Evolutionary conservation across 2,329 filamentous ascomycete genomes (phyloP).

Genomic region (Colletotrichum musicola): DNA sequence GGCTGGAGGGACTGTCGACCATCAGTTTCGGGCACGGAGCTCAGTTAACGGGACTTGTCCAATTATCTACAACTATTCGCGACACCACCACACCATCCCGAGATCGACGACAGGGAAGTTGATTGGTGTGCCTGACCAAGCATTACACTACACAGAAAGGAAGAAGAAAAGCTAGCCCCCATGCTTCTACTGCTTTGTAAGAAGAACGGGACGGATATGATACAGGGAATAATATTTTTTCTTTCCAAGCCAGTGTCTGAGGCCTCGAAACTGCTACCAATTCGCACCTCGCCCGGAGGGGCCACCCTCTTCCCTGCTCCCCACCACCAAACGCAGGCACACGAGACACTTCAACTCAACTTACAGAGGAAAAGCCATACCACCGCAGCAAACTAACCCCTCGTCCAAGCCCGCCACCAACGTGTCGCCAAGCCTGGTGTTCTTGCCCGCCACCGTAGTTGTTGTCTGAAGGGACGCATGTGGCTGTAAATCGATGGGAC

Average conservation of each 20-base stretch:
- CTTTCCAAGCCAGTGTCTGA: slow-evolving; percentile 18
- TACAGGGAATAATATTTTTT: slow-evolving; percentile 29
- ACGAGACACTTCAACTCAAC: slow-evolving; percentile 23
- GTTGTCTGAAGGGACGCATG: neutral
- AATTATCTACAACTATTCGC: slow-evolving; percentile 12
- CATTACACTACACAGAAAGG: too few species aligned
- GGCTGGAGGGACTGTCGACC: neutral
- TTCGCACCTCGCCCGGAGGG: slow-evolving; percentile 1
- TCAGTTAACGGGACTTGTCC: neutral
- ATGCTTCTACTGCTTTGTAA: slow-evolving; percentile 11
- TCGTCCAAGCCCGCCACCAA: slow-evolving; percentile 4
- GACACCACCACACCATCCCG: slow-evolving; percentile 1
- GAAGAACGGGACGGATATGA: slow-evolving; percentile 18
- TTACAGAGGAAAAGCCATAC: neutral
- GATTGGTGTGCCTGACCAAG: too few species aligned
- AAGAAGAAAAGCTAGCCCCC: neutral
- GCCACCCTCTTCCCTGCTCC: neutral
- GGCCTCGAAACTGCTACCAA: slow-evolving; percentile 20
- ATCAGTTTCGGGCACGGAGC: slow-evolving; percentile 18
- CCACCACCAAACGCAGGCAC: neutral
- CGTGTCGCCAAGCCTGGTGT: slow-evolving; percentile 7
- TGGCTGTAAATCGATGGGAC: slow-evolving; percentile 8
- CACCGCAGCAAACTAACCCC: neutral
- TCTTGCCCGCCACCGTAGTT: neutral
- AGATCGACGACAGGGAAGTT: slow-evolving; percentile 4